Conservation (phyloP, 331 rosid species). For the Malus hybrid region DNA sequence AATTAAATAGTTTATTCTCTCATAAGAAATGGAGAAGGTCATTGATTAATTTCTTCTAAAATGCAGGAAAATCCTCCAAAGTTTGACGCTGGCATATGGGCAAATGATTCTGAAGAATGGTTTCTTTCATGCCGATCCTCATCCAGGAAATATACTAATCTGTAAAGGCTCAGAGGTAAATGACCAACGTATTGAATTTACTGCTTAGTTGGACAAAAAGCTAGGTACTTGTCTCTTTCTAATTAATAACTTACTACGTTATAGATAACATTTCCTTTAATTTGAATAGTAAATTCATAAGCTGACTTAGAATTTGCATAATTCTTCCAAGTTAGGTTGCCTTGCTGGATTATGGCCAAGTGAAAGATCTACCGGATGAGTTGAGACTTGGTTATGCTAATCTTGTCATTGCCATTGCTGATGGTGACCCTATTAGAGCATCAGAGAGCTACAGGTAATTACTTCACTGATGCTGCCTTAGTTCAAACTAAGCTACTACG, state of each 20-base stretch:
- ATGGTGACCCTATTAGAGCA: conserved; percentile 54
- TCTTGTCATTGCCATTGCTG: conserved; percentile 84
- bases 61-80: conserved; percentile 85
- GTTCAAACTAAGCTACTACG: neutral
- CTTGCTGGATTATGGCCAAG: conserved; percentile 94
- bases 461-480: neutral
- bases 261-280: neutral
- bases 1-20: neutral
- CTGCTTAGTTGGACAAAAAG: neutral
- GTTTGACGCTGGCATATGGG: conserved; percentile 93
- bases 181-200: neutral
- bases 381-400: conserved; percentile 94
- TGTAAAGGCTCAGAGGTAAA: conserved; percentile 95
- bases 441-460: conserved; percentile 75
- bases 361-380: conserved; percentile 89
- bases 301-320: neutral
- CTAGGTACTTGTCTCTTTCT: neutral
- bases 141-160: conserved; percentile 89
- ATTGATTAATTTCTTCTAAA: neutral
- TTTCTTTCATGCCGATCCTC: conserved; percentile 98
- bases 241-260: conserved; percentile 4
- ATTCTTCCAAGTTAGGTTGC: conserved; percentile 58
- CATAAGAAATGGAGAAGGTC: neutral
- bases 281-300: neutral
- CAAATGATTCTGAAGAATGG: conserved; percentile 96